Base-by-base conservation (phyloP, 2,329 filamentous ascomycete genomes). In the Nigrospora oryzae region DNA sequence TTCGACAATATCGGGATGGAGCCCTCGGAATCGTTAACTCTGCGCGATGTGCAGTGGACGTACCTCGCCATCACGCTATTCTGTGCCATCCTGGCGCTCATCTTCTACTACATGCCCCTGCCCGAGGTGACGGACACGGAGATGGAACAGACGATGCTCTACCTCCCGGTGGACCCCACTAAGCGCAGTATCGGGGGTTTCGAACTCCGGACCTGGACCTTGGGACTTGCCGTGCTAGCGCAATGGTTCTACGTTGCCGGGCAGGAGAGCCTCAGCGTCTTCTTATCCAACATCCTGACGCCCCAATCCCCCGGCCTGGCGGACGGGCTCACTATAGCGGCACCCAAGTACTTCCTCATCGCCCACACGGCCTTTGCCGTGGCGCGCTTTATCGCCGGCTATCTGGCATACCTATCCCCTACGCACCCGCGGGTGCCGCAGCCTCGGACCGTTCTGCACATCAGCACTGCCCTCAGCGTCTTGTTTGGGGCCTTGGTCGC, bases 171-270 rank as follows among this genome's bases (percentile, higher is more conserved):
- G 13, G 68, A 78, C 51, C 68, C 69, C 3, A 63, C 65, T 48
- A 79, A 72, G 52, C 67, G 64, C 44, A 71, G 64, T 44, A 52
- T 71, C 16, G 67, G 67, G 17, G 74, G 77, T 2, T 53, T 81
- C 5, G 71, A 78, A 51, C 63, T 78, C 23, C 73, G 75, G 19
- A 79, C 74, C 1, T 65, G 73, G 56, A 73, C 67, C 32, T 71
- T 95, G 10, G 77, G 80, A 48, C 73, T 90, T 47, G 89, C 85
- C 0, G 80, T 89, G 0, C 62, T 84, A 33, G 81, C 86, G 0
- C 88, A 94, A 56, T 94, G 87, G 68, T 77, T 78, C 31, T 94
- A 94, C 56, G 82, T 86, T 1, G 86, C 84, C 8, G 79, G 82
- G 0, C 89, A 95, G 56, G 81, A 83, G 55, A 73, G 69, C 56